phyloP scores from a whole-genome alignment of 1,284 basidiomycete genomes.

The Malassezia dermatis region DNA sequence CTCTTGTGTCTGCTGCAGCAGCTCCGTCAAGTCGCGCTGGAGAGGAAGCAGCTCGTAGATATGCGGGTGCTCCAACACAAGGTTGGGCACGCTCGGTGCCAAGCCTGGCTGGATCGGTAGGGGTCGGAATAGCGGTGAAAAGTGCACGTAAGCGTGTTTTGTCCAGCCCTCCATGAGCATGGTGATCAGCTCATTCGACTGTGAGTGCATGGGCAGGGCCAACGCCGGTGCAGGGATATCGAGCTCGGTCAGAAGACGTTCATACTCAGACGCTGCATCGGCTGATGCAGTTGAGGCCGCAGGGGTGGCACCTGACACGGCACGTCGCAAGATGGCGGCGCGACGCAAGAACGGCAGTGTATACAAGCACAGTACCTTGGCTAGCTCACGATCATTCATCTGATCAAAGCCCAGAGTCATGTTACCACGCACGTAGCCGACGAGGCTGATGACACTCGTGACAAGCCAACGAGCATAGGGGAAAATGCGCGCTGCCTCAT shows the following conservation, averaged over 20 bases:
- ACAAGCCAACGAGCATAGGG: slow-evolving; percentile 44
- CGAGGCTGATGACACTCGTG: slow-evolving; percentile 41
- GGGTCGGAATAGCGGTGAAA: slow-evolving; percentile 44
- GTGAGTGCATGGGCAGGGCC: slow-evolving; percentile 32
- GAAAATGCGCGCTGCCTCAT: slow-evolving; percentile 22
- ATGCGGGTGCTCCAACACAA: slow-evolving; percentile 63
- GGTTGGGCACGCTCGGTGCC: slow-evolving; percentile 49
- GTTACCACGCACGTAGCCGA: slow-evolving; percentile 45
- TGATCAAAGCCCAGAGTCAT: slow-evolving; percentile 46
- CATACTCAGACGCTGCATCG: slow-evolving; percentile 23
- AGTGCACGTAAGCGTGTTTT: slow-evolving; percentile 42
- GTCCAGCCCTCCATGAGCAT: slow-evolving; percentile 46
- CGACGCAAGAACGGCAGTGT: slow-evolving; percentile 88
- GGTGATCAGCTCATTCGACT: slow-evolving; percentile 39
- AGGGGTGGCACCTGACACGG: slow-evolving; percentile 50
- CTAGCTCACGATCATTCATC: slow-evolving; percentile 51
- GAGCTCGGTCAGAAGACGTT: slow-evolving; percentile 27
- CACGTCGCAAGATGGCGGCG: slow-evolving; percentile 72
- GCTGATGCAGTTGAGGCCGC: neutral
- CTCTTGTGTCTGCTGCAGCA: slow-evolving; percentile 64
- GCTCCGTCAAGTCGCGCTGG: slow-evolving; percentile 68
- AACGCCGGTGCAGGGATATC: slow-evolving; percentile 32
- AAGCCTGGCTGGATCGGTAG: slow-evolving; percentile 33
- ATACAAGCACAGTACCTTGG: slow-evolving; percentile 76
- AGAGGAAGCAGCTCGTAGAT: slow-evolving; percentile 75